Evolutionary conservation across 768 basidiomycete species (phyloP), one percentile per base, ranked within the genome.

Genomic region (Leucocoprinus birnbaumii): DNA sequence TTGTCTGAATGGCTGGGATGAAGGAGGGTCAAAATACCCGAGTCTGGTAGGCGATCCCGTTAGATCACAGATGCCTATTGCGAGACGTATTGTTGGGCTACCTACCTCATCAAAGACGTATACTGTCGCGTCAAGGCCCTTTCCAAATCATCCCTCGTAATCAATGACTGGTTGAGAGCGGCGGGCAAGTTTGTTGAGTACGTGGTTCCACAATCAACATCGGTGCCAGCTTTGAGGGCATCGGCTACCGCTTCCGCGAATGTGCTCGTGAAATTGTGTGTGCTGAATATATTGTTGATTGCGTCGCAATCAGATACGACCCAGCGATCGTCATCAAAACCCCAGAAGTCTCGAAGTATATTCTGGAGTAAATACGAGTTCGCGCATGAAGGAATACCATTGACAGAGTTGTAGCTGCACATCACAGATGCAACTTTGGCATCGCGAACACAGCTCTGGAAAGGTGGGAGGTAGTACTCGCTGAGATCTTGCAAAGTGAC

Each of bases 381-480:
- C 19, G 80, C 82, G 60, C 83, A 85, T 0, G 78, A 71, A 3
- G 83, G 82, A 26, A 84, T 65, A 2, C 83, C 83, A 56, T 84
- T 83, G 18, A 85, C 80, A 9, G 81, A 76, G 57, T 84, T 85
- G 62, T 84, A 85, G 58, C 77, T 79, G 70, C 82, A 85, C 82
- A 84, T 84, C 34, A 83, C 70, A n/a, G 78, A 78, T 2, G 73
- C 79, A 34, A 80, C 82, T 60, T 80, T 80, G 9, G 82, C 82
- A 58, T 85, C 83, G 37, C 82, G 72, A n/a, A 81, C 81, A 61
- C 82, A 83, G 47, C 68, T 73, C 62, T 82, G 79, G 77, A 83
- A 85, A 2, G 80, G 65, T 0, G 77, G 80, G 5, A 79, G 68
- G 64, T 83, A 83, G 61, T 71, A 85, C 60, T 82, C 80, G 64